Evolutionary conservation across 129 eudicot genomes (phyloP), one percentile per base, ranked within the genome.

Genomic region (Pseudognaphalium luteoalbum): DNA sequence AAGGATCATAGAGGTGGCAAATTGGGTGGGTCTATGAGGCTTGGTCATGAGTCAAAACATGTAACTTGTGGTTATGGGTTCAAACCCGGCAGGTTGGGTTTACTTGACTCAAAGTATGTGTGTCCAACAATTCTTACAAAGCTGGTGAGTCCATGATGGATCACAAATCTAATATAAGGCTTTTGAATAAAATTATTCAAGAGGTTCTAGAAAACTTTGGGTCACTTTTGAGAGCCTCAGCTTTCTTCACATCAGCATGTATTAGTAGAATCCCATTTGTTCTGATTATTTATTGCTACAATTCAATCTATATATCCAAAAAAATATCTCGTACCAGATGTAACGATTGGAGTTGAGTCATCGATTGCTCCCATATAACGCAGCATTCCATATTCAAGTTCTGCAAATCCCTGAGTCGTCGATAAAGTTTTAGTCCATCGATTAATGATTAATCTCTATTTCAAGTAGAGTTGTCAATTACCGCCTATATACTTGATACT

Each of bases 321-420:
- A 59, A 66, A 79, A 59, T 35, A 44, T 34, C 30, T 33, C 52
- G 66, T 74, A 90, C 98, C 85, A 8, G 98, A 86, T 37, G 98
- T 93, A 52, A 93, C 88, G 21, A 93, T 61, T 77, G 90, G 96
- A 72, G 96, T 93, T 17, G 90, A 83, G 92, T 90, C 98, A 80
- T 93, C 98, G 16, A 93, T 90, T 74, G 98, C 95, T 19, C 96
- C 92, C 98, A 93, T 93, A 83, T 90, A 90, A 2, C 96, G 88
- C 76, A 93, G 86, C 98, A 90, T 93, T 78, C 98, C 98, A 51
- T 93, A 93, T 86, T 90, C 98, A 73, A 93, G 92, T 79, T 93
- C 98, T 22, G 98, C 98, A 88, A 93, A 93, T 71, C 98, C 98
- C 98, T 93, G 74, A 75, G 82, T 67, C 51, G 57, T 19, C 33